These are phyloP conservation scores for Sextonia rubra DNA, from an alignment of 164 flowering plant genomes.

Conservation along the genomic window DNA sequence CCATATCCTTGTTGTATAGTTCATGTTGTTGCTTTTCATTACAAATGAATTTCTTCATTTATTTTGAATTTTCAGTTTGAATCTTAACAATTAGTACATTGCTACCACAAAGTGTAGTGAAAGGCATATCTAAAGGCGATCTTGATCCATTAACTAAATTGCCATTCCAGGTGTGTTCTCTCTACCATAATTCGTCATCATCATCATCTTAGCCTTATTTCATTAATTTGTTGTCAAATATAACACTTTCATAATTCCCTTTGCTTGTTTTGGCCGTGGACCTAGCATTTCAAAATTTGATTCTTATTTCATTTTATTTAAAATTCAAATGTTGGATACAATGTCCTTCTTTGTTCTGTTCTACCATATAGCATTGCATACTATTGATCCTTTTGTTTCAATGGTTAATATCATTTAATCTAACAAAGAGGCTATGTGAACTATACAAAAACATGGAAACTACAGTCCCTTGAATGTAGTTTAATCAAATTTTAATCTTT, in stretches of 20 bases:
- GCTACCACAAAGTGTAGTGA: slow-evolving; percentile 61
- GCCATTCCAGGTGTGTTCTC: slow-evolving; percentile 66
- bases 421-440: no score
- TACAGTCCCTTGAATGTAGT: no score
- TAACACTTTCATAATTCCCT: neutral
- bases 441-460: no score
- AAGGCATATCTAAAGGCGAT: slow-evolving; percentile 82
- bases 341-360: no score
- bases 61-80: neutral
- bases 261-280: neutral
- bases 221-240: no score
- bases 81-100: slow-evolving; percentile 56
- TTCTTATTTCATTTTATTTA: no score
- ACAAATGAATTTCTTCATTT: slow-evolving; percentile 3
- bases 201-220: no score
- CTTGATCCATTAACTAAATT: slow-evolving; percentile 80
- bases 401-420: no score
- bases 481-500: no score
- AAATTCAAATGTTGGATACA: no score
- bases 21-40: neutral
- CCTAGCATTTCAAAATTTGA: neutral
- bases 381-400: no score
- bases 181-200: neutral
- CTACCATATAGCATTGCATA: no score
- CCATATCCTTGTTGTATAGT: slow-evolving; percentile 74